phyloP scores from a whole-genome alignment of 192 early-diverging fungal species.

The Coemansia sp. region DNA sequence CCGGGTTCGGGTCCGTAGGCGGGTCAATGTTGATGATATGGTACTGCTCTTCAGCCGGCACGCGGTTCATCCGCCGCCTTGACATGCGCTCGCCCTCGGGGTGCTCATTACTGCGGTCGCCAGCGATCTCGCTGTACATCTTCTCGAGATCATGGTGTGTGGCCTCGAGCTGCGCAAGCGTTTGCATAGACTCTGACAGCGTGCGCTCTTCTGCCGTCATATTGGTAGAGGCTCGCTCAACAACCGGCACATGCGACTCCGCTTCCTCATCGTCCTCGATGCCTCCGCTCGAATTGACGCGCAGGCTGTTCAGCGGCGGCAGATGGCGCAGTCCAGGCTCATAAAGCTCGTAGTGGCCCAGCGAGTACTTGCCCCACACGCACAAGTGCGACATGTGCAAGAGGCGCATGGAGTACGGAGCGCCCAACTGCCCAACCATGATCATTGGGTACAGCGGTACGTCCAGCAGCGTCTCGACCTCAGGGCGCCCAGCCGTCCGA shows the following conservation, averaged over 20 bases:
- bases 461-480: slow-evolving; percentile 38
- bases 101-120: slow-evolving; percentile 19
- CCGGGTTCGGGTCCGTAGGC: slow-evolving; percentile 22
- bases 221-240: background rate
- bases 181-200: slow-evolving; percentile 14
- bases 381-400: slow-evolving; percentile 52
- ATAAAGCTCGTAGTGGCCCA: slow-evolving; percentile 53
- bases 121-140: slow-evolving; percentile 42
- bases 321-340: slow-evolving; percentile 41
- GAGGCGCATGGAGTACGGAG: slow-evolving; percentile 53
- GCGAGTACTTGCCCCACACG: slow-evolving; percentile 46
- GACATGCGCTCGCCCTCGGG: slow-evolving; percentile 24
- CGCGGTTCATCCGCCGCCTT: slow-evolving; percentile 20
- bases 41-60: slow-evolving; percentile 40
- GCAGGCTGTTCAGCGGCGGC: slow-evolving; percentile 39
- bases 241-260: background rate
- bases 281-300: slow-evolving; percentile 6
- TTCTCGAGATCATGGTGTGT: slow-evolving; percentile 32
- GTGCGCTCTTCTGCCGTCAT: background rate
- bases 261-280: background rate
- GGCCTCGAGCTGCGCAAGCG: slow-evolving; percentile 32
- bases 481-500: slow-evolving; percentile 7
- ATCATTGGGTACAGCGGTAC: slow-evolving; percentile 49
- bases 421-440: slow-evolving; percentile 37
- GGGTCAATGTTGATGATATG: slow-evolving; percentile 48